Evolutionary conservation across 192 early-diverging fungal genomes (phyloP), one percentile per base, ranked within the genome.

Genomic region (Mortierella alpina): DNA sequence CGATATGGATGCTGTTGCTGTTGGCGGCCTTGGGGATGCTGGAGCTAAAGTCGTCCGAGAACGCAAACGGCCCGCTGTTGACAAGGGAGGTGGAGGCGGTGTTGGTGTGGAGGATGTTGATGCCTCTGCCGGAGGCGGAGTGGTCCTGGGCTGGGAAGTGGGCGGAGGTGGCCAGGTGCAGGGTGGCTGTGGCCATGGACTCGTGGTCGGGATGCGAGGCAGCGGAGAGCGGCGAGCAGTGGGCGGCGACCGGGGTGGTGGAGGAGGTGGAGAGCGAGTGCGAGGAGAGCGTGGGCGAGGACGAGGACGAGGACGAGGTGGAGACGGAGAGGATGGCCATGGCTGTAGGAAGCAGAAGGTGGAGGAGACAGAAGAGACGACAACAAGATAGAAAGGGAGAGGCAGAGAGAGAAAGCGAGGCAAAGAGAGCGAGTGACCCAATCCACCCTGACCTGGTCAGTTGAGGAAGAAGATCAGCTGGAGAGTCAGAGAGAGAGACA

Each of bases 321-420:
- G 85, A 86, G 60, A 82, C 79, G 22, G 83, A 86, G 20, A 82
- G 83, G 82, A 84, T 75, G 18, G 85, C 77, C 44, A 71, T 75
- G n/a, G 41, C 47, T 44, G 41, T 45, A 14, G 22, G 46, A 55
- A 44, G 42, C 45, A 45, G 9, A 44, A 5, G 46, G 17, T 47
- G 42, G 31, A 12, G 18, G 41, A 22, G 31, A 53, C n/a, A 53
- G 15, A 53, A 42, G 40, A 52, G 50, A 14, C 12, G 13, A 51
- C 5, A 20, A 1, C 10, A 2, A 31, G 14, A n/a, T 13, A 31
- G 46, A 2, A n/a, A 4, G 46, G n/a, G 18, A 62, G 8, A 54
- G 22, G 12, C 40, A 57, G 12, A 63, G 47, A 18, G 22, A 65
- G 31, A 40, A 67, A 47, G 69, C 17, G 57, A 59, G 63, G 42